These are phyloP conservation scores for Coniella lustricola DNA, from an alignment of 2,329 filamentous ascomycete genomes.

Conservation along the genomic window DNA sequence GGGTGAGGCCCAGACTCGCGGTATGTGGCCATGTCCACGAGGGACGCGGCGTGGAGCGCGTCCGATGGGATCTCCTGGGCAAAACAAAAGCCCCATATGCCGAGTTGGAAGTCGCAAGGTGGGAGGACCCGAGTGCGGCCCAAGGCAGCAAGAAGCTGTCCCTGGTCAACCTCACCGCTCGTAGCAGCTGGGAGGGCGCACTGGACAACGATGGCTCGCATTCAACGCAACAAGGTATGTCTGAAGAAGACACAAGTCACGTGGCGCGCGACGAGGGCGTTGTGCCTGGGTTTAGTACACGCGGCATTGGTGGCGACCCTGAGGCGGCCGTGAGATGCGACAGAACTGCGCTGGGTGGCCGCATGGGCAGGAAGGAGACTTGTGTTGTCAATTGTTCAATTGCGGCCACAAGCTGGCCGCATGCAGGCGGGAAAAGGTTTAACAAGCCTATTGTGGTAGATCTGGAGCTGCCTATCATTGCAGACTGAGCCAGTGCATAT, in stretches of 20 bases:
- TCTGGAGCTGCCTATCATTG: constrained; percentile 59
- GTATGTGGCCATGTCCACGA: constrained; percentile 70
- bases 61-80: constrained; percentile 50
- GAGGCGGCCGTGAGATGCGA: constrained; percentile 33
- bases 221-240: neutral
- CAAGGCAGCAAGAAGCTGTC: constrained; percentile 53
- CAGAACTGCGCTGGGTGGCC: constrained; percentile 31
- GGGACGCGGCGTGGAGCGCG: constrained; percentile 54
- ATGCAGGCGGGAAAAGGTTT: constrained; percentile 53
- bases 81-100: constrained; percentile 33
- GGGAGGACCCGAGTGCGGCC: constrained; percentile 52
- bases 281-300: constrained; percentile 24
- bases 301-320: constrained; percentile 35
- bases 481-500: constrained; percentile 14
- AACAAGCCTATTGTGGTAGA: constrained; percentile 83
- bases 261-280: constrained; percentile 10
- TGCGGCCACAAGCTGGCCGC: constrained; percentile 60
- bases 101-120: constrained; percentile 38
- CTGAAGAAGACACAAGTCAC: neutral
- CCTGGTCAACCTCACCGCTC: constrained; percentile 52
- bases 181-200: constrained; percentile 26
- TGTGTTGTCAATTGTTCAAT: constrained; percentile 77
- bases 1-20: constrained; percentile 55
- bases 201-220: constrained; percentile 41
- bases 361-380: constrained; percentile 54